Conservation (phyloP, 2,329 filamentous ascomycete species). For the Epichloe bromicola region DNA sequence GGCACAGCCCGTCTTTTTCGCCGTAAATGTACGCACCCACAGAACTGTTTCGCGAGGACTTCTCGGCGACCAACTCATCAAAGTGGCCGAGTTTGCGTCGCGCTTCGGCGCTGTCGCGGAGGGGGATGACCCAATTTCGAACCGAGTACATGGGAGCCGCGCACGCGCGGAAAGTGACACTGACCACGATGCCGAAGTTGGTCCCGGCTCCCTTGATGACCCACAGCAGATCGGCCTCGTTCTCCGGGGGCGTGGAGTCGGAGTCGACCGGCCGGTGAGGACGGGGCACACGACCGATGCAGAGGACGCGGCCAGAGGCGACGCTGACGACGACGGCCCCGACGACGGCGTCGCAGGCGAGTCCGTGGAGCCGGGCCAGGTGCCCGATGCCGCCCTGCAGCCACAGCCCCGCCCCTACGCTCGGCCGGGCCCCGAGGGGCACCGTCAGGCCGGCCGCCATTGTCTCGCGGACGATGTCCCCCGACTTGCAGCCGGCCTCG, state of each 20-base stretch:
- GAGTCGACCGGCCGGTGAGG: not conserved
- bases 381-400: conserved; percentile 54
- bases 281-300: conserved; percentile 33
- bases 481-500: conserved; percentile 42
- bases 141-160: conserved; percentile 26
- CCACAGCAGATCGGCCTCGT: conserved; percentile 42
- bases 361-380: conserved; percentile 39
- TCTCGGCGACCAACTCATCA: not conserved
- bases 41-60: not conserved
- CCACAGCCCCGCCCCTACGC: conserved; percentile 50
- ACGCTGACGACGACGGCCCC: conserved; percentile 46
- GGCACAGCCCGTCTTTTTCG: not conserved
- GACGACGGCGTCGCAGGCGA: conserved; percentile 46
- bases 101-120: conserved; percentile 12
- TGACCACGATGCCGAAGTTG: conserved; percentile 45
- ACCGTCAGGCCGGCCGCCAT: conserved; percentile 33
- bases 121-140: conserved; percentile 29
- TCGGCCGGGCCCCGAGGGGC: conserved; percentile 47
- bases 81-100: not conserved
- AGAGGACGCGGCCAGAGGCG: conserved; percentile 31
- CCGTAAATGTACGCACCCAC: not conserved
- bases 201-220: conserved; percentile 45
- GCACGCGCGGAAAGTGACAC: conserved; percentile 36
- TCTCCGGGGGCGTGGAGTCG: conserved; percentile 17
- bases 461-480: conserved; percentile 37